Conservation (phyloP, 176 grass and related monocot species). For the Oryza punctata region DNA sequence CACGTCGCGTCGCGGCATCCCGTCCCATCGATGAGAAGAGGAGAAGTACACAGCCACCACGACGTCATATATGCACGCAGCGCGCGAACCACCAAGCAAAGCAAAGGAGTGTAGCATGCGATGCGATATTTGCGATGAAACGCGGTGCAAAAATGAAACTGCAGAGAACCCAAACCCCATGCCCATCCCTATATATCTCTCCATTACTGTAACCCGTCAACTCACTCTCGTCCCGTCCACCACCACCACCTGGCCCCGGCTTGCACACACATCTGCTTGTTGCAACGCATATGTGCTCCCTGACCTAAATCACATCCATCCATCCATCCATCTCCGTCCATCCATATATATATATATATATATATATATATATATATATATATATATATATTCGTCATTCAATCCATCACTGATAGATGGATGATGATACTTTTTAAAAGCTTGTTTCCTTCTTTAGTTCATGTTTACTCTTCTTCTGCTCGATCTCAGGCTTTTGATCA, state of each 20-base stretch:
- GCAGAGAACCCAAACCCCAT: conserved; percentile 3
- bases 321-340: conserved; percentile 41
- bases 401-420: conserved; percentile 13
- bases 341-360: conserved; percentile 15
- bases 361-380: conserved; percentile 2
- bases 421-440: background rate
- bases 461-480: background rate
- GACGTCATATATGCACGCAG: conserved; percentile 49
- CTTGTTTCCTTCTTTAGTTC: conserved; percentile 11
- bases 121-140: background rate
- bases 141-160: background rate
- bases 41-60: background rate
- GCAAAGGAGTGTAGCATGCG: too few species aligned
- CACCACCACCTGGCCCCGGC: too few species aligned
- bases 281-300: background rate
- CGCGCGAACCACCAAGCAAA: background rate
- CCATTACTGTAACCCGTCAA: conserved; percentile 56
- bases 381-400: background rate
- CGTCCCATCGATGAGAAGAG: conserved; percentile 33
- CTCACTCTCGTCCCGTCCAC: conserved; percentile 19
- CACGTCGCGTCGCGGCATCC: conserved; percentile 58
- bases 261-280: too few species aligned
- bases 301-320: conserved; percentile 63
- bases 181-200: background rate
- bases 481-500: background rate